Conservation (phyloP, 2,329 filamentous ascomycete species). For the Monilinia aucupariae region DNA sequence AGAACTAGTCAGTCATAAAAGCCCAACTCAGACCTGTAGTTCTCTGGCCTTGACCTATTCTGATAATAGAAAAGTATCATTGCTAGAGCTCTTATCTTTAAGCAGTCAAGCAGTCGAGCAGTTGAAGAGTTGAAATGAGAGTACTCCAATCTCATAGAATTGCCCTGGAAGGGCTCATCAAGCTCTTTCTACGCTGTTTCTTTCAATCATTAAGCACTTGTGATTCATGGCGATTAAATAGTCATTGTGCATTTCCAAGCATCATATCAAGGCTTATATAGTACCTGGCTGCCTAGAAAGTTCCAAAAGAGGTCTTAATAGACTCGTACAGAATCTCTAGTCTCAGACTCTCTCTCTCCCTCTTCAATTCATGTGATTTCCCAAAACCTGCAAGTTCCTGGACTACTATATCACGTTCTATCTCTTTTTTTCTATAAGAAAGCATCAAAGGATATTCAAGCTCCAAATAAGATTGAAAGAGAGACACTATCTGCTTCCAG, state of each 20-base stretch:
- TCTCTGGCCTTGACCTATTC: too few relatives aligned
- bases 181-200: background rate
- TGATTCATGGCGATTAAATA: background rate
- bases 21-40: too few relatives aligned
- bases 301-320: too few relatives aligned
- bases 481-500: background rate
- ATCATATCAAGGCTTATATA: background rate
- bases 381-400: background rate
- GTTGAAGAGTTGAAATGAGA: background rate
- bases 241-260: background rate
- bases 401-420: too few relatives aligned
- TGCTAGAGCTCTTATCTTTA: too few relatives aligned
- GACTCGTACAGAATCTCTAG: background rate
- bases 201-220: background rate
- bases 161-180: background rate
- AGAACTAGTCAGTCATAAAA: too few relatives aligned
- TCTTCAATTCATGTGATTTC: background rate
- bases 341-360: background rate
- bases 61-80: background rate
- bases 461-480: background rate
- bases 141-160: background rate
- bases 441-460: background rate
- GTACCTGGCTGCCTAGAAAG: too few relatives aligned
- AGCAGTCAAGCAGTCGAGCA: too few relatives aligned
- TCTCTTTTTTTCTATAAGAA: accelerated